Base-by-base conservation (phyloP, 768 basidiomycete species). In the button mushroom (Agaricus bisporus) region DNA sequence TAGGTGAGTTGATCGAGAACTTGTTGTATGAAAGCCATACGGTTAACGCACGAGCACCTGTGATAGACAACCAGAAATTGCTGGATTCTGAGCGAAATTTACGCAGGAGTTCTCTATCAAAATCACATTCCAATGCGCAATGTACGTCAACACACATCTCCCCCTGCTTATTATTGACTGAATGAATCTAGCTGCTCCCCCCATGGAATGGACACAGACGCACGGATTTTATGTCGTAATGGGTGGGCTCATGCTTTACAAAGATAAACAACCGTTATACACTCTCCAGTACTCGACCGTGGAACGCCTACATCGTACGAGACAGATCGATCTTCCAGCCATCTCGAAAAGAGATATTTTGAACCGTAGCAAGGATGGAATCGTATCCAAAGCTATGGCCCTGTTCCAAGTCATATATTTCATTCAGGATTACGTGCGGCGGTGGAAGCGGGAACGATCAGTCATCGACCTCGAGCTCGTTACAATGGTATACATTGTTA, bases 351-450 rank as follows among this genome's bases (percentile, higher is more conserved):
- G 45, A 20, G 52, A 54, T 46, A 54, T 54, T 10, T 47, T 54
- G 52, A 38, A 54, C 14, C 52, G 52, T 22, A 54, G 52, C 38
- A 54, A 54, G 38, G 52, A 54, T 9, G 52, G 52, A 1, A 47
- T 54, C 38, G 52, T 54, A 25, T 54, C 52, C 52, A 54, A 54
- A 41, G 52, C 45, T n/a, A 54, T 54, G 52, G 53, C 53, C 1
- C 53, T 54, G n/a, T 54, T 48, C 29, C 53, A 54, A 17, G 53
- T 54, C 47, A 35, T 54, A 17, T 54, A 54, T 20, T 54, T 54
- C 52, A 47, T 54, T 17, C 52, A 54, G 38, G 52, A 54, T 22
- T 54, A 54, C 28, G 52, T 48, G 45, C 52, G 52, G 45, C 52
- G 52, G 25, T 54, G 52, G 52, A 54, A 54, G 38, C 52, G 52